A percentile compares a stretch with the other conserved stretches of the same genome.
Evolutionary conservation across 164 flowering plant genomes (phyloP).

Genomic region (Sextonia rubra): DNA sequence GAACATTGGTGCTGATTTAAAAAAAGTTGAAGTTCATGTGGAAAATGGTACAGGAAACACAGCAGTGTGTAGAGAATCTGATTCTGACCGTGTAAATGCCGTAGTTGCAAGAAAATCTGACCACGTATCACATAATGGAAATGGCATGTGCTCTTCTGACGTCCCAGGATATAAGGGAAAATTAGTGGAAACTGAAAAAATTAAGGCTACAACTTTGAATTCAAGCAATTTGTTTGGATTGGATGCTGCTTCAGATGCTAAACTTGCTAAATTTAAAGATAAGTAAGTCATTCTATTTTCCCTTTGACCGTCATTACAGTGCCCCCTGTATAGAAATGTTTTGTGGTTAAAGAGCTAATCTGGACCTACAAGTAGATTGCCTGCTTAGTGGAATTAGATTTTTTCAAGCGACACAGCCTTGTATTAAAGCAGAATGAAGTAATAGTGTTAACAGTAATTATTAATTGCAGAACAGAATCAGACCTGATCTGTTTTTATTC

Average conservation of each 20-base stretch:
- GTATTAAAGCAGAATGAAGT: not conserved
- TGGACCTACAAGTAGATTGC: not conserved
- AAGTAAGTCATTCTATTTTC: slow-evolving; percentile 38
- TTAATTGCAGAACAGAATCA: not conserved
- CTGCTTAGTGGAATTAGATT: not conserved
- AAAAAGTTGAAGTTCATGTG: slow-evolving; percentile 17
- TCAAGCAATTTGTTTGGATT: slow-evolving; percentile 36
- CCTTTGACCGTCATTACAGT: no score
- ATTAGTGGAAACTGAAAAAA: slow-evolving; percentile 14
- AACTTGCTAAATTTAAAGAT: slow-evolving; percentile 46
- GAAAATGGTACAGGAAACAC: slow-evolving; percentile 18
- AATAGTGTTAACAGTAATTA: not conserved
- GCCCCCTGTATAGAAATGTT: no score
- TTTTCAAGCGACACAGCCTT: not conserved
- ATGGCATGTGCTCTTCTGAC: slow-evolving; percentile 17
- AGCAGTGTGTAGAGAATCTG: slow-evolving; percentile 15
- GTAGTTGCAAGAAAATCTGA: slow-evolving; percentile 1
- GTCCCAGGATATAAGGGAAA: slow-evolving; percentile 48
- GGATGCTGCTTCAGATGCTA: slow-evolving; percentile 36
- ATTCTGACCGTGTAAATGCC: slow-evolving; percentile 3
- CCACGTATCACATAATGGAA: slow-evolving; percentile 18
- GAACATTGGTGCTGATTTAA: slow-evolving; percentile 10
- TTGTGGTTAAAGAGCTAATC: not conserved
- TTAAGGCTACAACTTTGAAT: slow-evolving; percentile 5
- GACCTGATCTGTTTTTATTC: not conserved